Base-by-base conservation (phyloP, 2,329 filamentous ascomycete species). In the Knufia petricola region DNA sequence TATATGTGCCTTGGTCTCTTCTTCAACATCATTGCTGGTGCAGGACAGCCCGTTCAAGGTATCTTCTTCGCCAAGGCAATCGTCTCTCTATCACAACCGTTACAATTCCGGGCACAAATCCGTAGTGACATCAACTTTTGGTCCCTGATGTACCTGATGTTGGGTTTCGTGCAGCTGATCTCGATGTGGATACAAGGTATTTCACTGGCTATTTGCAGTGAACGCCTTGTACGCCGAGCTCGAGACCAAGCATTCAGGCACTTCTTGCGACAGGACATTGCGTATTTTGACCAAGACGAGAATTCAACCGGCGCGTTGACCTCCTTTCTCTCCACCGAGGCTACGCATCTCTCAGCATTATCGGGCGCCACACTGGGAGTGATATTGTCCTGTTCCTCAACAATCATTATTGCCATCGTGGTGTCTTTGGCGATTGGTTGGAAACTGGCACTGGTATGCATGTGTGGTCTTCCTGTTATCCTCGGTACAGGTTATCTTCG, bases 41-140 rank as follows among this genome's bases (percentile, higher is more conserved):
- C 81, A 52, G 87, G 84, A 45, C 88, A 94, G 62, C 86, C 86
- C 9, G 79, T 76, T 0, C 77, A 82, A 60, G 77, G 84, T 55
- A 79, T 95, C 55, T 84, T 96, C 67, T 94, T 95, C 60, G 84
- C 88, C 59, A 95, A 95, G 66, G 78, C 87, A 50, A 89, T 96
- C 64, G 78, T 79, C 52, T 78, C 81, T 7, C 73, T 92, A 10
- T 78, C 82, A 6, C 68, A 82, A 17, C 77, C 72, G 21, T 65
- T 68, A 13, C 32, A 7, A n/a, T 64, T 57, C 30, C 72, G 73
- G 63, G 78, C 62, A 24, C 66, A 79, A 47, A 73, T 94, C 46
- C 78, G 82, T 55, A 71, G 75, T 15, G 77, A 90, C 51, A 81
- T 84, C 17, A 79, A 87, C 61, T 95, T 95, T 64, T 95, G 87